phyloP scores from a whole-genome alignment of 2,329 filamentous ascomycete genomes.

The Leptographium wingfieldii region DNA sequence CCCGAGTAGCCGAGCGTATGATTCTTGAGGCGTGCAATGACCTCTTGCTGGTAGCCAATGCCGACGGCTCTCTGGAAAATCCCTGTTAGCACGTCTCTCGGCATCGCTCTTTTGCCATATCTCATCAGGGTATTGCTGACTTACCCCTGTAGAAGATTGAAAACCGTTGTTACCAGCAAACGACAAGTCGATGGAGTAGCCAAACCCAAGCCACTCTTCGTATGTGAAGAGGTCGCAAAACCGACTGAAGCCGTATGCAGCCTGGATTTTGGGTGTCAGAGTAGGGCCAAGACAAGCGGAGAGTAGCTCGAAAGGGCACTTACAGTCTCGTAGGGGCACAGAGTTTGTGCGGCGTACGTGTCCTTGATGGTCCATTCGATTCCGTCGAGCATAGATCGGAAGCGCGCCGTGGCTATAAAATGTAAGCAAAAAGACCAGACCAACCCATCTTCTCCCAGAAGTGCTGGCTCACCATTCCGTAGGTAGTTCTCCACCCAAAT shows the following conservation, averaged over 20 bases:
- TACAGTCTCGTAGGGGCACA: slow-evolving; percentile 65
- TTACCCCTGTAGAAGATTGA: slow-evolving; percentile 48
- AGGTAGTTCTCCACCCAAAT: slow-evolving; percentile 57
- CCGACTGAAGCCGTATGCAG: slow-evolving; percentile 60
- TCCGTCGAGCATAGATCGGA: slow-evolving; percentile 40
- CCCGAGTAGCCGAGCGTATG: slow-evolving; percentile 47
- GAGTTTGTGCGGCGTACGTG: slow-evolving; percentile 53
- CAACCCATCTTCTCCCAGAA: neutral
- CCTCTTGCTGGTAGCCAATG: slow-evolving; percentile 60
- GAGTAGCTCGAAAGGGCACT: slow-evolving; percentile 2
- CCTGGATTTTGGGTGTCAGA: slow-evolving; percentile 16
- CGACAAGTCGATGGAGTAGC: slow-evolving; percentile 55
- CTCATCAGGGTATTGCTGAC: slow-evolving; percentile 9
- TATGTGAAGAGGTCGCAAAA: slow-evolving; percentile 68
- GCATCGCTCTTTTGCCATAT: neutral
- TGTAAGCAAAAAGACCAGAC: neutral
- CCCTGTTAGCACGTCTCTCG: neutral
- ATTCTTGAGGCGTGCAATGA: slow-evolving; percentile 56
- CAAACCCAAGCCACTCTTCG: slow-evolving; percentile 60
- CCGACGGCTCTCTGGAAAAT: slow-evolving; percentile 48
- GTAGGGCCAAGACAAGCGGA: neutral
- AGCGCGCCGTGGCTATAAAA: slow-evolving; percentile 40
- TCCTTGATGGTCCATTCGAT: slow-evolving; percentile 53
- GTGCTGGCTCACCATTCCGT: slow-evolving; percentile 32
- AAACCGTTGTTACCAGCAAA: slow-evolving; percentile 52